These are phyloP conservation scores for Naganishia liquefaciens DNA, from an alignment of 1,284 basidiomycete species.

Conservation along the genomic window DNA sequence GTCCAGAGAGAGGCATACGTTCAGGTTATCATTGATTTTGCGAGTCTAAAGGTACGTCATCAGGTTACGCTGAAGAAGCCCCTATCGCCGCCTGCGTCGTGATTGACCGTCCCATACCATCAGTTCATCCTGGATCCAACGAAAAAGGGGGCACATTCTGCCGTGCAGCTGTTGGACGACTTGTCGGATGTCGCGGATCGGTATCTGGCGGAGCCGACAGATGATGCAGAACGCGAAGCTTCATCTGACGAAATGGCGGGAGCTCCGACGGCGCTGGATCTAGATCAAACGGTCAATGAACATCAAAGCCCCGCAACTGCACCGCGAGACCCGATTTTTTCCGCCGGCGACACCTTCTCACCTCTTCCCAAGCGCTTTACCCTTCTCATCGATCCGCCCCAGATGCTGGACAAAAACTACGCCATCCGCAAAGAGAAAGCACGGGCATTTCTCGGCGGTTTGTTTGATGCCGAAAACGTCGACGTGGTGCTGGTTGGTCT, in stretches of 20 bases:
- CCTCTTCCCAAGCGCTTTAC: conserved; percentile 5
- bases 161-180: neutral
- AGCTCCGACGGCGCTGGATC: neutral
- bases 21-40: conserved; percentile 13
- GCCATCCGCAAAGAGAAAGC: conserved; percentile 16
- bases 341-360: neutral
- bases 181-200: conserved; percentile 9
- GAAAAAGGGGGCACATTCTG: conserved; percentile 9
- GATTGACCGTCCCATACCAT: no score
- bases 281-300: no score
- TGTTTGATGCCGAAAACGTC: neutral
- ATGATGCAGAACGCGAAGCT: neutral
- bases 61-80: no score
- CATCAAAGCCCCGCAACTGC: neutral
- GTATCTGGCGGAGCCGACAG: neutral
- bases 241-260: neutral
- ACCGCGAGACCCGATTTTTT: neutral
- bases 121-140: conserved; percentile 2
- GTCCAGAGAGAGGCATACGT: neutral
- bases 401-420: conserved; percentile 20
- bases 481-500: conserved; percentile 13
- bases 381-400: conserved; percentile 15
- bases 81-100: neutral
- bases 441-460: conserved; percentile 4
- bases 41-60: conserved; percentile 16